These are phyloP conservation scores for Schizothecium vesticola DNA, from an alignment of 495 filamentous ascomycete species.

Conservation along the genomic window DNA sequence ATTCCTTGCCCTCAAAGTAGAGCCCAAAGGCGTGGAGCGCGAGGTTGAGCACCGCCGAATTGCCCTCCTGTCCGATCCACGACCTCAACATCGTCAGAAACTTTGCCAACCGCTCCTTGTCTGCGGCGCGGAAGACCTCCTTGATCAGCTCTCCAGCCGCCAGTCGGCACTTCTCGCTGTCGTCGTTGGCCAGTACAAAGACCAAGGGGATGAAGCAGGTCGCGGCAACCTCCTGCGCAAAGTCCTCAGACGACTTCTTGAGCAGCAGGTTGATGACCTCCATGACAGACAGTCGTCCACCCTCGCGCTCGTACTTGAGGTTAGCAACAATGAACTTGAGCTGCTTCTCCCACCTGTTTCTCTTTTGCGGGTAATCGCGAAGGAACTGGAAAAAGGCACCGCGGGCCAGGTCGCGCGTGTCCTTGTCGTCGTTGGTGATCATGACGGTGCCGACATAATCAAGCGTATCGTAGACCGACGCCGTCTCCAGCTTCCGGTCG, in stretches of 20 bases:
- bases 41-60: conserved; percentile 61
- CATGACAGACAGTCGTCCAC: conserved; percentile 85
- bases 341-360: conserved; percentile 81
- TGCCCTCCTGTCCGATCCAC: conserved; percentile 72
- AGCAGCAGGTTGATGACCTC: conserved; percentile 80
- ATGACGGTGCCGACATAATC: conserved; percentile 87
- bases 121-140: conserved; percentile 71
- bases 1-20: conserved; percentile 67
- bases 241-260: conserved; percentile 70
- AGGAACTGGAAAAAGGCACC: conserved; percentile 91
- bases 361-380: conserved; percentile 88
- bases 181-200: conserved; percentile 80
- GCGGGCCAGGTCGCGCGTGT: conserved; percentile 77
- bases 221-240: conserved; percentile 73
- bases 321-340: conserved; percentile 84
- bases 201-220: conserved; percentile 84
- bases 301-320: conserved; percentile 79
- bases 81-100: conserved; percentile 63
- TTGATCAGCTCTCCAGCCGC: conserved; percentile 77
- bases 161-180: conserved; percentile 76
- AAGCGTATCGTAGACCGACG: conserved; percentile 83
- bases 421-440: conserved; percentile 88
- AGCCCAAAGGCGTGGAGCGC: conserved; percentile 76
- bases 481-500: conserved; percentile 74
- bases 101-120: conserved; percentile 61